These are phyloP conservation scores for Candida albicans DNA, from an alignment of 1,139 yeast species.

Conservation along the genomic window DNA sequence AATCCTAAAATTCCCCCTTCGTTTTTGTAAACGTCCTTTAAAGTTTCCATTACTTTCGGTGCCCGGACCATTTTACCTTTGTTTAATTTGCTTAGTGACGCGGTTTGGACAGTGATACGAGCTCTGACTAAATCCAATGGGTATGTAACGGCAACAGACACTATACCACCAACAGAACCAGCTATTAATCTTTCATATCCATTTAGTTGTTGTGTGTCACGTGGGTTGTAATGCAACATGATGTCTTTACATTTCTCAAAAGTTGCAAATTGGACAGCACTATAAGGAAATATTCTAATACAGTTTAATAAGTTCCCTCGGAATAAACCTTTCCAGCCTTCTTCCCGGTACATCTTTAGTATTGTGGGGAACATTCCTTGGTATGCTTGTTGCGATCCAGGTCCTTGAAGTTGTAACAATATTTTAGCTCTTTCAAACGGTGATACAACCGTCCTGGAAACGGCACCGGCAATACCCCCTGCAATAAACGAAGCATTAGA, in stretches of 20 bases:
- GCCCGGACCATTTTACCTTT: slow-evolving; percentile 50
- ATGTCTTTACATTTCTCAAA: slow-evolving; percentile 68
- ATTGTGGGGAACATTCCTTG: slow-evolving; percentile 78
- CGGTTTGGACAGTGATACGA: slow-evolving; percentile 85
- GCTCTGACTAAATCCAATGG: slow-evolving; percentile 93
- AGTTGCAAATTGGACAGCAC: slow-evolving; percentile 91
- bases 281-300: slow-evolving; percentile 85
- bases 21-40: slow-evolving; percentile 56
- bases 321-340: slow-evolving; percentile 85
- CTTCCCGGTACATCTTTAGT: slow-evolving; percentile 77
- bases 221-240: slow-evolving; percentile 31
- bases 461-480: slow-evolving; percentile 81
- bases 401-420: slow-evolving; percentile 84
- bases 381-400: slow-evolving; percentile 60
- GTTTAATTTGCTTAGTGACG: slow-evolving; percentile 57
- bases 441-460: slow-evolving; percentile 88
- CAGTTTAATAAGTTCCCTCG: slow-evolving; percentile 92
- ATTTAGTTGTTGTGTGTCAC: slow-evolving; percentile 35
- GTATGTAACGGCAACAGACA: slow-evolving; percentile 81
- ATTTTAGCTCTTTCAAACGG: slow-evolving; percentile 96
- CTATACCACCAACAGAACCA: slow-evolving; percentile 81
- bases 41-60: slow-evolving; percentile 67
- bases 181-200: slow-evolving; percentile 61
- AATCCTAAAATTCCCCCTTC: slow-evolving; percentile 85
- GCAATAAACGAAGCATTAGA: slow-evolving; percentile 60